Evolutionary conservation across 495 filamentous ascomycete species (phyloP).

Genomic region (Trypethelium eluteriae): DNA sequence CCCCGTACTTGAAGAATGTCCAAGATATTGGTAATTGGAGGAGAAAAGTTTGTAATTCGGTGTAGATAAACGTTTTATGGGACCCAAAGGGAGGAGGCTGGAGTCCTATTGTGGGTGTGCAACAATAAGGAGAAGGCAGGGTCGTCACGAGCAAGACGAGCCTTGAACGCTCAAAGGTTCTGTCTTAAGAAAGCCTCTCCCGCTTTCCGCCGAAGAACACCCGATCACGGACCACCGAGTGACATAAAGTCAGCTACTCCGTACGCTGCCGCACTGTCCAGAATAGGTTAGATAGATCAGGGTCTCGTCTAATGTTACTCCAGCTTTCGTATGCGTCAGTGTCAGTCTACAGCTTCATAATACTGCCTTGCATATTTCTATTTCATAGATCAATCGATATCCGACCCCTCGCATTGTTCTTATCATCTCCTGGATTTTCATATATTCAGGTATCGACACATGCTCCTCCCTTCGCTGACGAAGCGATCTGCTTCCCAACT

Average conservation of each 20-base stretch:
- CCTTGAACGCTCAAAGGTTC: neutral
- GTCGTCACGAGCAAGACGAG: neutral
- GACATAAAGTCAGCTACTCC: neutral
- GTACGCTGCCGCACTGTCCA: neutral
- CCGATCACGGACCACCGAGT: no score
- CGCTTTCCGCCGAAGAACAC: no score
- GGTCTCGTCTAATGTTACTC: neutral
- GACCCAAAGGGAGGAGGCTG: neutral
- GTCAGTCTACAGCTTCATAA: neutral
- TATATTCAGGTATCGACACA: neutral
- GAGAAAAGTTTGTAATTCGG: neutral
- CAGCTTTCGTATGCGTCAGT: neutral
- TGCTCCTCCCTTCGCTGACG: neutral
- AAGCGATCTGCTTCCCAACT: slow-evolving; percentile 14
- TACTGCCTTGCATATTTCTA: neutral
- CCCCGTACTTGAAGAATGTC: no score
- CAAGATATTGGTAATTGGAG: no score
- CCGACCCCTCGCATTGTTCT: no score
- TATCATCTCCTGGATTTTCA: no score
- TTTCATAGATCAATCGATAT: no score
- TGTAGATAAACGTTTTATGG: neutral
- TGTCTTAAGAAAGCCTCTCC: no score
- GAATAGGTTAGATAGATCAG: neutral
- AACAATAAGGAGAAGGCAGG: slow-evolving; percentile 11
- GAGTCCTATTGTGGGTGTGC: neutral